Evolutionary conservation across 805 yeast species (phyloP), one percentile per base, ranked within the genome.

Genomic region (Jamesozyma piceae): DNA sequence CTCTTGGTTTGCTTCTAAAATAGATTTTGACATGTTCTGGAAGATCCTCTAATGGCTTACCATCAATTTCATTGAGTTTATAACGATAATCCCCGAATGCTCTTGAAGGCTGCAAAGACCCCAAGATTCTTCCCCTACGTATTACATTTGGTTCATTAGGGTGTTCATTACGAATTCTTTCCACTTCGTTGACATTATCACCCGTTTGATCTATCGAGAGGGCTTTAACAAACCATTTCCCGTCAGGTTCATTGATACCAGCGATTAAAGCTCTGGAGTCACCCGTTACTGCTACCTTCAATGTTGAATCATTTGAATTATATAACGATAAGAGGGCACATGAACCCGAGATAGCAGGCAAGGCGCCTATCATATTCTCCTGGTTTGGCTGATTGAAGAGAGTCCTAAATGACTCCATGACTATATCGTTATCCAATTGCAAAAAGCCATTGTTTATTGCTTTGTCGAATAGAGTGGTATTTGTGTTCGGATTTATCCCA

Each of bases 1-100:
- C 75, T 41, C 76, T 75, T 27, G 94, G 94, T 35, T 69, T 68
- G 20, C 84, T 75, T 58, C 90, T 74, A 29, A 95, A 94, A 59
- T 90, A 89, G 51, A 88, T 80, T 53, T 79, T 80, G 47, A 80
- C 73, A 52, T 85, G 80, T 38, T 81, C 81, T 55, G 94, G 97
- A 43, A 86, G 73, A 19, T 80, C 77, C 10, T 60, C 63, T 13
- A 66, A 52, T 0, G 65, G 47, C 41, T 64, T 47, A 53, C 80
- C 58, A 41, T 62, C 64, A n/a, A 68, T 46, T 30, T 71, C 69
- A 27, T 88, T 77, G 71, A 95, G 74, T 59, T 92, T 92, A 60
- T 87, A 92, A 47, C 96, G 75, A 45, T 95, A 95, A 63, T 92
- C 98, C 38, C 98, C 98, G 69, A 92, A 92, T 1, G 97, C 95